A percentile compares a stretch with the other conserved stretches of the same genome.
These are phyloP conservation scores for Mycena rebaudengoi DNA, from an alignment of 768 basidiomycete species.

Conservation along the genomic window DNA sequence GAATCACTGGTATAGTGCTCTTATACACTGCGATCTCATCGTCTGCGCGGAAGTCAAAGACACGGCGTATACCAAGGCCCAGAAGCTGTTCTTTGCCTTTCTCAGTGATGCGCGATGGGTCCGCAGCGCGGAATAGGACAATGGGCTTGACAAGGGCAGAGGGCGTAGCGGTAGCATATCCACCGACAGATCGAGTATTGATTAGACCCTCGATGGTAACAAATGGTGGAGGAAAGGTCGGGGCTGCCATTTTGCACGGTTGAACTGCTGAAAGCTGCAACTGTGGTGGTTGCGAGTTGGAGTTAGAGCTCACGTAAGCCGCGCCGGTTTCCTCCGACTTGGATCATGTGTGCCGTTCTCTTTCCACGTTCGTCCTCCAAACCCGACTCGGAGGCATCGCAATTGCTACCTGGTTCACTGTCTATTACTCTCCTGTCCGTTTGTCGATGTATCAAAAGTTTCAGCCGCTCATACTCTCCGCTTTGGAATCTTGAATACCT, in stretches of 20 bases:
- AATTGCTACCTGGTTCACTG: too few relatives aligned
- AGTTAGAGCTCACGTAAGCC: too few relatives aligned
- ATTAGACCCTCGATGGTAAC: slow-evolving; percentile 49
- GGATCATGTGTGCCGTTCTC: too few relatives aligned
- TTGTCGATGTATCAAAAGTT: too few relatives aligned
- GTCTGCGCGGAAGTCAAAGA: slow-evolving; percentile 53
- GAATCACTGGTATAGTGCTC: slow-evolving; percentile 36
- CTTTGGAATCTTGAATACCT: too few relatives aligned
- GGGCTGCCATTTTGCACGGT: not conserved
- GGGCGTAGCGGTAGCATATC: slow-evolving; percentile 22
- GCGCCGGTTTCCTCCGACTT: too few relatives aligned
- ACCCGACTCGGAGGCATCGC: too few relatives aligned
- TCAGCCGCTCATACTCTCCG: too few relatives aligned
- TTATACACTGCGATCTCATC: slow-evolving; percentile 45
- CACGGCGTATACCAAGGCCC: slow-evolving; percentile 43
- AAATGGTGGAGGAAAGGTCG: slow-evolving; percentile 42
- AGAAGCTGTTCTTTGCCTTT: slow-evolving; percentile 45
- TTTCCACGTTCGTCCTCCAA: too few relatives aligned
- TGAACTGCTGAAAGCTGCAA: too few relatives aligned
- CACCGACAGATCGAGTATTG: slow-evolving; percentile 48
- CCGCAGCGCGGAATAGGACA: slow-evolving; percentile 51
- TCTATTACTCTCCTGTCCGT: too few relatives aligned
- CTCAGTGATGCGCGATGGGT: slow-evolving; percentile 45
- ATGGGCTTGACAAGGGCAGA: slow-evolving; percentile 36
- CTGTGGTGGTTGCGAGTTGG: too few relatives aligned